Evolutionary conservation across 345 rosid genomes (phyloP), one percentile per base, ranked within the genome.

Genomic region (Pseudoturritis turrita): DNA sequence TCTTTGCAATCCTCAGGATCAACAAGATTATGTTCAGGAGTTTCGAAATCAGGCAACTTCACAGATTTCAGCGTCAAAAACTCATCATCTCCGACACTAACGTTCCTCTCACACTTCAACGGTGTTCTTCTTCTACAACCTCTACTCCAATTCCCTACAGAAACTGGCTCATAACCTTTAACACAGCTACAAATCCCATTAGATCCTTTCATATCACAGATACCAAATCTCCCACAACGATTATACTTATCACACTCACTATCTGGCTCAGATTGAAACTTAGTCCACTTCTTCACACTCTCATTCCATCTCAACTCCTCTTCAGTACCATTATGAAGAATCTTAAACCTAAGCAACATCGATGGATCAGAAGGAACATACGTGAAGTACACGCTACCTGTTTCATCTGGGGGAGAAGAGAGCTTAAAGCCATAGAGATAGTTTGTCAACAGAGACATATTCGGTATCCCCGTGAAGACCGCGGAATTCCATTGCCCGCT

Each of bases 401-500:
- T 74, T 2, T 70, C 44, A 14, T 78, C 86, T 1, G 19, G 60
- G 21, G 50, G 33, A 23, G 81, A 77, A 0, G 80, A 72, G 7
- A 84, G 61, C 81, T 71, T 87, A 43, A 92, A 89, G 6, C 98
- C 92, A 10, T 83, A 87, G 10, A 36, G 67, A 66, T 60, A 59
- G 58, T 76, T 84, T 0, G 85, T 79, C 2, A 56, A 2, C 29
- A 13, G 4, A 21, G 71, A 31, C 92, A 84, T 88, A 28, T 53
- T 46, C 0, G 87, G 92, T 6, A 89, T 71, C 15, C 98, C 92
- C 0, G 86, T 84, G 37, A 92, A 92, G 1, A 83, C 31, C 9
- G 72, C 56, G 0, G 80, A 84, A 28, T 87, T 81, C 98, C 98
- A 92, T 6, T 84, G 87, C 3, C 98, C 96, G 21, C 96, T 88